These are phyloP conservation scores for Saccharomycopsis fibuligera DNA, from an alignment of 805 yeast species.

Conservation along the genomic window DNA sequence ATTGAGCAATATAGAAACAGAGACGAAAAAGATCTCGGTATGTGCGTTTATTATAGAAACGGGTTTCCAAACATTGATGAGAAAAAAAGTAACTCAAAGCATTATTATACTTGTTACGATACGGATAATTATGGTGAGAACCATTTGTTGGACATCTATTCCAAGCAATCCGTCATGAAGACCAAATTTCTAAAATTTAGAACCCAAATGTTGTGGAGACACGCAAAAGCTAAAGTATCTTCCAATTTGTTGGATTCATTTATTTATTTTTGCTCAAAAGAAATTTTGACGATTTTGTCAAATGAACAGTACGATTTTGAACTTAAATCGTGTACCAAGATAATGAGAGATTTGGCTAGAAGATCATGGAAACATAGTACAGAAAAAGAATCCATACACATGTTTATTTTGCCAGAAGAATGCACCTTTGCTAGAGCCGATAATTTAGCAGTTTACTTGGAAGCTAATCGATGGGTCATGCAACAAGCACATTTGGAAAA, in stretches of 20 bases:
- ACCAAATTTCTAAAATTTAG: slow-evolving; percentile 70
- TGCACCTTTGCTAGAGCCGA: slow-evolving; percentile 72
- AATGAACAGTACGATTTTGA: slow-evolving; percentile 25
- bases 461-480: slow-evolving; percentile 77
- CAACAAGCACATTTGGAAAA: slow-evolving; percentile 29
- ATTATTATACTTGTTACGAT: slow-evolving; percentile 62
- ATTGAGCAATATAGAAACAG: slow-evolving; percentile 78
- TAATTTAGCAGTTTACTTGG: slow-evolving; percentile 76
- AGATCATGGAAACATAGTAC: slow-evolving; percentile 81
- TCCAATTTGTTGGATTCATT: slow-evolving; percentile 68
- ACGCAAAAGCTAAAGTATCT: slow-evolving; percentile 72
- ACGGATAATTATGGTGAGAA: slow-evolving; percentile 36
- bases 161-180: slow-evolving; percentile 60
- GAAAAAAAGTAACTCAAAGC: slow-evolving; percentile 41
- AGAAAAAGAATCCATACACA: slow-evolving; percentile 53
- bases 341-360: slow-evolving; percentile 82
- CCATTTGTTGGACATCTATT: slow-evolving; percentile 61
- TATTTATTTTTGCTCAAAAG: slow-evolving; percentile 56
- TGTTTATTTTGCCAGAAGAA: slow-evolving; percentile 64
- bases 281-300: slow-evolving; percentile 46
- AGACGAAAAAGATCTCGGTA: slow-evolving; percentile 57
- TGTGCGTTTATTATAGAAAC: slow-evolving; percentile 73
- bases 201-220: slow-evolving; percentile 85
- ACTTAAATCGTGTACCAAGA: slow-evolving; percentile 51
- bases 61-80: slow-evolving; percentile 71